Conservation (phyloP, 805 yeast species). For the Zygoascus biomembranicola region DNA sequence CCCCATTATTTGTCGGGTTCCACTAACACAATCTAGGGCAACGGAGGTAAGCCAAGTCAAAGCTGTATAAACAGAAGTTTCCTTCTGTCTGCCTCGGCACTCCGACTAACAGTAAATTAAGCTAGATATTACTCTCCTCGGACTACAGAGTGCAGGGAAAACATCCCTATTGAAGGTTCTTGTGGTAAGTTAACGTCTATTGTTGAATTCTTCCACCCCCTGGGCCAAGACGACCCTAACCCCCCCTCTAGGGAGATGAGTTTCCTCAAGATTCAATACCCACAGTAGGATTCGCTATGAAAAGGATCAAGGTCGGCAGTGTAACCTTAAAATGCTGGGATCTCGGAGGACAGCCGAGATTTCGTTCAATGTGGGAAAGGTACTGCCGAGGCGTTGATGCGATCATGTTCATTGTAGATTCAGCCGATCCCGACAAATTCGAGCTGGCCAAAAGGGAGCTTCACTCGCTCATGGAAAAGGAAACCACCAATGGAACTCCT, state of each 20-base stretch:
- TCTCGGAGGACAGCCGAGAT: constrained; percentile 33
- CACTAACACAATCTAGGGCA: constrained; percentile 14
- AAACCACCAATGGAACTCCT: constrained; percentile 27
- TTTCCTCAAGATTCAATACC: constrained; percentile 31
- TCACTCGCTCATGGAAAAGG: constrained; percentile 24
- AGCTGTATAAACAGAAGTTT: no score
- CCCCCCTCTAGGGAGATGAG: constrained; percentile 21
- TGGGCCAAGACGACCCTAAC: background rate
- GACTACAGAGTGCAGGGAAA: constrained; percentile 33
- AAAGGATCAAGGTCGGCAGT: constrained; percentile 26
- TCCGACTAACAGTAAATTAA: constrained; percentile 5
- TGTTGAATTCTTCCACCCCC: background rate
- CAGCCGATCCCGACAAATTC: constrained; percentile 26
- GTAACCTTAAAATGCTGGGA: constrained; percentile 34
- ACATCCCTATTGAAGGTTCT: constrained; percentile 29
- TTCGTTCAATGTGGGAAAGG: constrained; percentile 33
- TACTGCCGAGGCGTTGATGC: constrained; percentile 32
- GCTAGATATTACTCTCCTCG: constrained; percentile 30
- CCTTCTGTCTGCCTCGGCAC: no score
- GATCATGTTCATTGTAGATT: constrained; percentile 29
- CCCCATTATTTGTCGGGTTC: background rate
- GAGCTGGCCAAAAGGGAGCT: constrained; percentile 27
- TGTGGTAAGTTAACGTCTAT: constrained; percentile 17
- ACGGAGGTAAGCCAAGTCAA: constrained; percentile 18
- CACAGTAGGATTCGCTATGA: constrained; percentile 33